Evolutionary conservation across 192 early-diverging fungal genomes (phyloP).

Genomic region (Coemansia brasiliensis): DNA sequence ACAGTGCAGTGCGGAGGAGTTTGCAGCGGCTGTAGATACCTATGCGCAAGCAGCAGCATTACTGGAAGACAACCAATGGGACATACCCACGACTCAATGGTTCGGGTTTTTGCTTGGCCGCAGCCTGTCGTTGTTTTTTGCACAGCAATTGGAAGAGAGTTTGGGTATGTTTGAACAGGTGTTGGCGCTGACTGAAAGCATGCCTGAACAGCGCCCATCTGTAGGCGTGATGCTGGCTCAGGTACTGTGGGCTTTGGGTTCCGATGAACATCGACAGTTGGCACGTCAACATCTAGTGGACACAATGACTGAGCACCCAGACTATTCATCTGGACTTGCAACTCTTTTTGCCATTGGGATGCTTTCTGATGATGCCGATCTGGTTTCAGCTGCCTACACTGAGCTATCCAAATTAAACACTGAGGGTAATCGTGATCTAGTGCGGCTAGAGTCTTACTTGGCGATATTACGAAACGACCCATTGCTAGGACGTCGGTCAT

Average conservation of each 20-base stretch:
- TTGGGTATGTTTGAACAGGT: slow-evolving; percentile 74
- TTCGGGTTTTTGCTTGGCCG: slow-evolving; percentile 53
- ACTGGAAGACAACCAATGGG: slow-evolving; percentile 1
- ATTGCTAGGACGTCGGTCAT: slow-evolving; percentile 19
- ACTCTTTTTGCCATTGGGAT: slow-evolving; percentile 53
- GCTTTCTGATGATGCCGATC: slow-evolving; percentile 33
- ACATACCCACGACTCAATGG: background rate
- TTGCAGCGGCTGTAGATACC: slow-evolving; percentile 57
- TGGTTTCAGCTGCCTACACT: slow-evolving; percentile 27
- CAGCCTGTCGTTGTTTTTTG: slow-evolving; percentile 79
- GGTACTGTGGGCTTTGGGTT: slow-evolving; percentile 88
- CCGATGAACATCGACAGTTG: slow-evolving; percentile 68
- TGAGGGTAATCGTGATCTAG: slow-evolving; percentile 11
- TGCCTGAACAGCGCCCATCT: slow-evolving; percentile 59
- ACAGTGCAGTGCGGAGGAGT: slow-evolving; percentile 64
- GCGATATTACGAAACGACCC: slow-evolving; percentile 31
- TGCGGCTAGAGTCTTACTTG: slow-evolving; percentile 24
- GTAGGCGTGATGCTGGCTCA: slow-evolving; percentile 77
- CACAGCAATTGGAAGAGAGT: slow-evolving; percentile 63
- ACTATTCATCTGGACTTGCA: slow-evolving; percentile 19
- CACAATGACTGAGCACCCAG: slow-evolving; percentile 18
- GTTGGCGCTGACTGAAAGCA: slow-evolving; percentile 51
- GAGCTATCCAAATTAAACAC: slow-evolving; percentile 18
- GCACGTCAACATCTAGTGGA: slow-evolving; percentile 79
- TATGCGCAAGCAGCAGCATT: slow-evolving; percentile 46